Base-by-base conservation (phyloP, 768 basidiomycete genomes). In the Butyriboletus loyo region DNA sequence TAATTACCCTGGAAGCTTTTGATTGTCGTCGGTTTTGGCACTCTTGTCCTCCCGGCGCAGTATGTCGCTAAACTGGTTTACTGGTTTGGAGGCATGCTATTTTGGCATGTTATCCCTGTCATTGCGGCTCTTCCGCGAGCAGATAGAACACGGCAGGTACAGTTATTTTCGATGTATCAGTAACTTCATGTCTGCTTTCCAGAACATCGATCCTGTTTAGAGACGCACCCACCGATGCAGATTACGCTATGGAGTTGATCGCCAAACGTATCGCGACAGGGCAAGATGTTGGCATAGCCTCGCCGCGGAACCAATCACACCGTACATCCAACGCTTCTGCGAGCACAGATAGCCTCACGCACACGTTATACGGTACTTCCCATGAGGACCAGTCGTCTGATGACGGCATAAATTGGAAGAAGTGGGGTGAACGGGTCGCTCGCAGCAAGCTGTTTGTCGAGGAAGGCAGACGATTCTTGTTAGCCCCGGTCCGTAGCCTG, bases 201-300 rank as follows among this genome's bases (percentile, higher is more conserved):
- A 85, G 82, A 36, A 46, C 82, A 13, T 78, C 80, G 21, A 68
- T 73, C 7, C 68, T 73, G 4, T 75, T 86, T 44, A 54, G 60
- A 34, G 77, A 82, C 53, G 79, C 77, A 11, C 85, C 86, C 0
- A 87, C 84, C 4, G 85, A 88, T 57, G 77, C 81, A 4, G 84
- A 87, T 43, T 83, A 84, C 59, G 85, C 86, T 2, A 86, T 87
- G 81, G 77, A 84, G 34, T 63, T 87, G 11, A 86, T 87, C 17
- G 77, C 84, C 4, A 73, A 77, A 50, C 79, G 86, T 8, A 74
- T 86, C 5, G 76, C 79, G 31, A 68, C 75, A 19, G 85, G 85
- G 7, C 70, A 84, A 44, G 73, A 76, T 24, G 63, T 85, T 32
- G 70, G 63, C 21, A 72, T 77, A 5, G 57, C 68, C 11, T 60